These are phyloP conservation scores for Bipolaris cookei DNA, from an alignment of 2,329 filamentous ascomycete genomes.

Conservation along the genomic window DNA sequence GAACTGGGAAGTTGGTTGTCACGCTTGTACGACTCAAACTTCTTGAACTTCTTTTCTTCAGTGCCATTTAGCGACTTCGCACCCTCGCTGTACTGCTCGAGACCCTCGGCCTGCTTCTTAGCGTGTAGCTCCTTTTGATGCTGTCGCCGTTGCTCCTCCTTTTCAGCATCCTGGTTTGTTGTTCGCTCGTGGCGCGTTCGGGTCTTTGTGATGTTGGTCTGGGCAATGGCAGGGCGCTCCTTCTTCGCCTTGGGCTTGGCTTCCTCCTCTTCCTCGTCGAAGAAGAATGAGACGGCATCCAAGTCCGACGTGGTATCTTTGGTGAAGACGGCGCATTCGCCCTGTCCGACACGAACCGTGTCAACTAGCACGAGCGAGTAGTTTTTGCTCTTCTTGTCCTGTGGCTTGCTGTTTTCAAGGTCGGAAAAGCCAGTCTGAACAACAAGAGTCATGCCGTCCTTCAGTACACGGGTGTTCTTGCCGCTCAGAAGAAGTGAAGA, in stretches of 20 bases:
- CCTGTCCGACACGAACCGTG: conserved; percentile 82
- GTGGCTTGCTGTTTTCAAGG: conserved; percentile 82
- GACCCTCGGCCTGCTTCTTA: conserved; percentile 85
- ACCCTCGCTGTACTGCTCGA: conserved; percentile 84
- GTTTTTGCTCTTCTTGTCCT: conserved; percentile 85
- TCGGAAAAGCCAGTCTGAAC: conserved; percentile 90
- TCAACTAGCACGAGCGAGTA: conserved; percentile 93
- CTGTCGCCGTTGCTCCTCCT: conserved; percentile 82
- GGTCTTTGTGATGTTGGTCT: conserved; percentile 94
- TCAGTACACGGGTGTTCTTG: conserved; percentile 82
- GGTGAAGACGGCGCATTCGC: conserved; percentile 88
- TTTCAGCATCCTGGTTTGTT: conserved; percentile 87
- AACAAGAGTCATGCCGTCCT: conserved; percentile 96
- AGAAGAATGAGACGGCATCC: conserved; percentile 96
- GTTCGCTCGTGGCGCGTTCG: conserved; percentile 88
- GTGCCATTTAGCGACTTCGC: conserved; percentile 84
- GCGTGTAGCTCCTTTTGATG: conserved; percentile 88
- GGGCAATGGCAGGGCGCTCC: conserved; percentile 84
- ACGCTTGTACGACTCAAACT: conserved; percentile 98
- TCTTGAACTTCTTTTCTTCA: conserved; percentile 98
- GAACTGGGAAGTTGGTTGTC: conserved; percentile 89
- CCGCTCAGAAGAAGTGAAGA: conserved; percentile 80
- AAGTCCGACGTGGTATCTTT: conserved; percentile 89
- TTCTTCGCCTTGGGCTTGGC: conserved; percentile 90
- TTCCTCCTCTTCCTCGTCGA: conserved; percentile 88